phyloP scores from a whole-genome alignment of 1,284 basidiomycete species.

The Tylopilus sp. region DNA sequence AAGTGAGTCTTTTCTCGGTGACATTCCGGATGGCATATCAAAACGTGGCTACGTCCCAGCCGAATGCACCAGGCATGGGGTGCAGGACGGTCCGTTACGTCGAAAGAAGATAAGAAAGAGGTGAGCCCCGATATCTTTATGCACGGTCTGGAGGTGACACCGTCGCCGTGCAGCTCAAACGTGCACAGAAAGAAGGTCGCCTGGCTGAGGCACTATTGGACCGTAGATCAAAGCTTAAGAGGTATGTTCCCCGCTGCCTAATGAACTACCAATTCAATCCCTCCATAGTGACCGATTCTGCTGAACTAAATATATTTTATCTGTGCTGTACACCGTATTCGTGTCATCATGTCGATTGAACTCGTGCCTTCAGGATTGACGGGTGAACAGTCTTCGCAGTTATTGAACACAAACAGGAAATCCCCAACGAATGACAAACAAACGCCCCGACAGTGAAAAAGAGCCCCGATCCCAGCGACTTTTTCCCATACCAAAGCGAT shows the following conservation, averaged over 20 bases:
- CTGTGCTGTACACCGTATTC: constrained; percentile 9
- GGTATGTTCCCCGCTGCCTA: constrained; percentile 46
- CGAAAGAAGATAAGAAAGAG: constrained; percentile 68
- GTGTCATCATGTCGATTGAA: constrained; percentile 19
- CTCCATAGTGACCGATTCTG: constrained; percentile 60
- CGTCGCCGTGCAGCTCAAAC: constrained; percentile 59
- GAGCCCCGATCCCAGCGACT: neutral
- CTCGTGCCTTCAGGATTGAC: constrained; percentile 6
- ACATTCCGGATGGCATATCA: constrained; percentile 5
- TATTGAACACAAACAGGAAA: constrained; percentile 9
- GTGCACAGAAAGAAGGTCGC: constrained; percentile 82
- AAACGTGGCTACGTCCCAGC: constrained; percentile 40
- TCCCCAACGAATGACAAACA: constrained; percentile 7
- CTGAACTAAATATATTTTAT: constrained; percentile 32
- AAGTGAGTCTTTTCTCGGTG: constrained; percentile 52
- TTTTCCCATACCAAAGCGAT: neutral
- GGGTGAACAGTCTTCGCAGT: neutral
- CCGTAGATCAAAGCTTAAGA: constrained; percentile 87
- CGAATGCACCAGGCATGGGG: constrained; percentile 85
- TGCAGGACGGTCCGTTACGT: constrained; percentile 71
- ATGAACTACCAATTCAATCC: constrained; percentile 7
- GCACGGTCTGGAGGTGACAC: constrained; percentile 7
- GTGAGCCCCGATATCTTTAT: constrained; percentile 37
- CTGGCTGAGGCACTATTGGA: constrained; percentile 87
- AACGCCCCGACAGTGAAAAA: constrained; percentile 5